Evolutionary conservation across 805 yeast species (phyloP).

Genomic region (Yueomyces sinensis): DNA sequence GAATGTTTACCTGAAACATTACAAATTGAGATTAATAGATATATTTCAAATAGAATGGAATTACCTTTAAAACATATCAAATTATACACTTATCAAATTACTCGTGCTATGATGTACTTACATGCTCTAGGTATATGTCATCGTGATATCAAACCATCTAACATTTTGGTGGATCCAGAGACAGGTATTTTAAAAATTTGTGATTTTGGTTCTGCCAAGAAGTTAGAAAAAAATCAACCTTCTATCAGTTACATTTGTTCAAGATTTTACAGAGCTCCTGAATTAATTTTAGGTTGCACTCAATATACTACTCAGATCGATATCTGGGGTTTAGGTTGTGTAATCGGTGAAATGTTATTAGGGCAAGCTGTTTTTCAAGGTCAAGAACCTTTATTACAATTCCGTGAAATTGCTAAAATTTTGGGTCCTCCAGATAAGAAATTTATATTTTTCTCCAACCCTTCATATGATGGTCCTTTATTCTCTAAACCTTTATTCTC

Average conservation of each 20-base stretch:
- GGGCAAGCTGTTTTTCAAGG: constrained; percentile 97
- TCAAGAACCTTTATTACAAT: constrained; percentile 72
- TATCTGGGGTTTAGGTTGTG: constrained; percentile 97
- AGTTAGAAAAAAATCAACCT: constrained; percentile 66
- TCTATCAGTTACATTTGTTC: constrained; percentile 93
- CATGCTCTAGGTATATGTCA: constrained; percentile 75
- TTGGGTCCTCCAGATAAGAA: constrained; percentile 77
- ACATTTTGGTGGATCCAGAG: constrained; percentile 62
- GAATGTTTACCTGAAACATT: constrained; percentile 75
- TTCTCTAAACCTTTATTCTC: constrained; percentile 51
- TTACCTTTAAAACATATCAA: constrained; percentile 65
- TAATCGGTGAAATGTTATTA: constrained; percentile 82
- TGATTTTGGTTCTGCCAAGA: constrained; percentile 79
- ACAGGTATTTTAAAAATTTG: constrained; percentile 60
- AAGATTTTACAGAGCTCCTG: constrained; percentile 77
- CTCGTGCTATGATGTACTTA: constrained; percentile 71
- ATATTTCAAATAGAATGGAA: constrained; percentile 44
- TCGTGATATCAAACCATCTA: constrained; percentile 76
- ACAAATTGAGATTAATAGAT: constrained; percentile 62
- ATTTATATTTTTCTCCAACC: constrained; percentile 61
- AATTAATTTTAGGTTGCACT: constrained; percentile 81
- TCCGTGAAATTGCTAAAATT: constrained; percentile 79
- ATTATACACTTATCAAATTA: constrained; percentile 65
- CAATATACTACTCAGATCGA: constrained; percentile 84
- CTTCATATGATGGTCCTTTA: constrained; percentile 63